A percentile compares a stretch with the other conserved stretches of the same genome.
Conservation (phyloP, 2,329 filamentous ascomycete species). For the Curvularia spicifera region DNA sequence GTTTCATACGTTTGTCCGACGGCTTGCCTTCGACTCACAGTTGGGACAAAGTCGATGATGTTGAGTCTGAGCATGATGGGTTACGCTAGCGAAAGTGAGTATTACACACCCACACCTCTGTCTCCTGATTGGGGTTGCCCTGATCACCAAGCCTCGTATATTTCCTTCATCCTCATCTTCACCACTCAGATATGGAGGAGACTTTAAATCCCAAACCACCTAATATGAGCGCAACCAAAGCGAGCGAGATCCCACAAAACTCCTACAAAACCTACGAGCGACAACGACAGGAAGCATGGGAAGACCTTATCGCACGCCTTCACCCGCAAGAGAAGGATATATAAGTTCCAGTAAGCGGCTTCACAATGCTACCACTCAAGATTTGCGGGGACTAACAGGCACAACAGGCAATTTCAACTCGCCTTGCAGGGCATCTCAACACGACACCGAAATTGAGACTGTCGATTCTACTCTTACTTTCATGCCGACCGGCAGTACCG, state of each 20-base stretch:
- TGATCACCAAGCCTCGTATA: background rate
- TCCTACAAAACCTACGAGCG: background rate
- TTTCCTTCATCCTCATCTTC: background rate
- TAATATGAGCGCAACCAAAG: background rate
- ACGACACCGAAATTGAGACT: background rate
- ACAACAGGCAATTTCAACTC: slow-evolving; percentile 9
- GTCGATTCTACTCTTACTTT: no score
- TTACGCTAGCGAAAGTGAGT: slow-evolving; percentile 13
- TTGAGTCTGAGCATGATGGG: background rate
- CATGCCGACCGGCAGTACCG: no score
- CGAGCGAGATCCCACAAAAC: background rate
- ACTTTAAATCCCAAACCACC: background rate
- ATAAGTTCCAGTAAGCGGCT: slow-evolving; percentile 10
- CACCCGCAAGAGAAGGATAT: slow-evolving; percentile 8
- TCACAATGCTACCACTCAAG: accelerated
- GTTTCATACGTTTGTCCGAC: background rate
- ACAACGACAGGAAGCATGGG: slow-evolving; percentile 4
- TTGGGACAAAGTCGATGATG: background rate
- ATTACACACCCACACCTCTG: slow-evolving; percentile 7
- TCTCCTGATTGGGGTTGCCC: background rate
- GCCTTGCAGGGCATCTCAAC: background rate
- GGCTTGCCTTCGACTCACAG: background rate
- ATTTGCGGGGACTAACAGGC: background rate
- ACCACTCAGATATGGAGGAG: background rate
- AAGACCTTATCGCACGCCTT: slow-evolving; percentile 13